phyloP scores from a whole-genome alignment of 2,329 filamentous ascomycete species.

The Pseudogymnoascus sp. region DNA sequence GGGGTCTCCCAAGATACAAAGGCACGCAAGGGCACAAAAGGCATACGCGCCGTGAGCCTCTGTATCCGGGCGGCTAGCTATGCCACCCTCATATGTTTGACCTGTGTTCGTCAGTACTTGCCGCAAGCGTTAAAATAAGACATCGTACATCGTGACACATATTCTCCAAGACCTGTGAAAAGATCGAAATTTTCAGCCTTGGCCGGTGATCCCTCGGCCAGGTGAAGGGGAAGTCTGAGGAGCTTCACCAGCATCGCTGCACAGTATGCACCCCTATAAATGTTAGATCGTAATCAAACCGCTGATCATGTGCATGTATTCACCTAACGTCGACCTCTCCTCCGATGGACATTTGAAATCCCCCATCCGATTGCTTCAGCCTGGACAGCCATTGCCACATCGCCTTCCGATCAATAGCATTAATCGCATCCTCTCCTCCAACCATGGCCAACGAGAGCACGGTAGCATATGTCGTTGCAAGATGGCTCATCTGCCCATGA shows the following conservation, averaged over 20 bases:
- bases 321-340: slow-evolving; percentile 91
- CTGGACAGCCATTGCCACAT: slow-evolving; percentile 88
- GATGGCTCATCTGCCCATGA: slow-evolving; percentile 81
- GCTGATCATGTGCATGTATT: slow-evolving; percentile 23
- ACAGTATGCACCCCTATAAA: slow-evolving; percentile 75
- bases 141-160: slow-evolving; percentile 67
- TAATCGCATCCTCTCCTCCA: slow-evolving; percentile 64
- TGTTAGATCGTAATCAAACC: slow-evolving; percentile 14
- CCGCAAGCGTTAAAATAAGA: not conserved
- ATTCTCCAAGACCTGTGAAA: slow-evolving; percentile 65
- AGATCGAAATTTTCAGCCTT: slow-evolving; percentile 56
- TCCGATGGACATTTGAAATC: slow-evolving; percentile 78
- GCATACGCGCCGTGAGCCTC: slow-evolving; percentile 97
- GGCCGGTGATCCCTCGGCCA: slow-evolving; percentile 65
- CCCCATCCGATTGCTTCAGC: slow-evolving; percentile 79
- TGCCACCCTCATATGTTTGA: slow-evolving; percentile 92
- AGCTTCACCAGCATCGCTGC: slow-evolving; percentile 77
- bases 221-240: slow-evolving; percentile 70
- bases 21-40: slow-evolving; percentile 84
- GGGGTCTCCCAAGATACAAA: slow-evolving; percentile 77
- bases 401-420: slow-evolving; percentile 67
- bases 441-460: slow-evolving; percentile 71
- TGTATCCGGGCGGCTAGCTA: slow-evolving; percentile 72
- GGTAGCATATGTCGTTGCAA: slow-evolving; percentile 81
- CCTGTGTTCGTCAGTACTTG: slow-evolving; percentile 36